Percentiles rank a stretch among this genome's conserved stretches.
phyloP scores from a whole-genome alignment of 371 early-diverging fungal genomes.

The Haplosporangium sp. region DNA sequence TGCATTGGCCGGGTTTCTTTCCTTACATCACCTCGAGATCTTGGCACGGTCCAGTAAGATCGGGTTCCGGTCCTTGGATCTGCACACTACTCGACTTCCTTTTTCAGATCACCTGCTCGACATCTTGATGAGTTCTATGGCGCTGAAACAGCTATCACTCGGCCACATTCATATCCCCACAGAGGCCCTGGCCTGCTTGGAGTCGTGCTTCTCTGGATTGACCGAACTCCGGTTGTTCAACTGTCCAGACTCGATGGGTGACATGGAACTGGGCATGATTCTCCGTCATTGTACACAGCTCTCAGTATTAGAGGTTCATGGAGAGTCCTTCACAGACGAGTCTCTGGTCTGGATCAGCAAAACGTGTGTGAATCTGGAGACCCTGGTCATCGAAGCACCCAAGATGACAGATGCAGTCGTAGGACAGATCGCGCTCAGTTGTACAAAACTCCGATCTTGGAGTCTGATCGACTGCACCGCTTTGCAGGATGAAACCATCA shows the following conservation, averaged over 20 bases:
- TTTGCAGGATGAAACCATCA: slow-evolving; percentile 12
- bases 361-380: slow-evolving; percentile 23
- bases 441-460: slow-evolving; percentile 26
- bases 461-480: slow-evolving; percentile 28
- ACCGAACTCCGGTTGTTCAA: slow-evolving; percentile 23
- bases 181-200: slow-evolving; percentile 18
- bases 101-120: slow-evolving; percentile 41
- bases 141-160: slow-evolving; percentile 20
- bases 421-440: slow-evolving; percentile 21
- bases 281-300: slow-evolving; percentile 27
- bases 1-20: slow-evolving; percentile 11
- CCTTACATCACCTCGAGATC: slow-evolving; percentile 44
- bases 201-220: slow-evolving; percentile 23
- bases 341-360: slow-evolving; percentile 33
- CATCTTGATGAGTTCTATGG: slow-evolving; percentile 31
- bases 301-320: slow-evolving; percentile 32
- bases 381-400: slow-evolving; percentile 28
- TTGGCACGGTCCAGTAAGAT: slow-evolving; percentile 42
- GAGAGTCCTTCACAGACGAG: slow-evolving; percentile 46
- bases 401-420: slow-evolving; percentile 25
- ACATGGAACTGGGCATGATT: slow-evolving; percentile 18
- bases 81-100: slow-evolving; percentile 20
- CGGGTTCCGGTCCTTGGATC: slow-evolving; percentile 44
- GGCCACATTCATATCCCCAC: slow-evolving; percentile 27
- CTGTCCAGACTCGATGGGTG: slow-evolving; percentile 35